A percentile compares a stretch with the other conserved stretches of the same genome.
These are phyloP conservation scores for Metschnikowia cerradonensis DNA, from an alignment of 805 yeast genomes.

Conservation along the genomic window DNA sequence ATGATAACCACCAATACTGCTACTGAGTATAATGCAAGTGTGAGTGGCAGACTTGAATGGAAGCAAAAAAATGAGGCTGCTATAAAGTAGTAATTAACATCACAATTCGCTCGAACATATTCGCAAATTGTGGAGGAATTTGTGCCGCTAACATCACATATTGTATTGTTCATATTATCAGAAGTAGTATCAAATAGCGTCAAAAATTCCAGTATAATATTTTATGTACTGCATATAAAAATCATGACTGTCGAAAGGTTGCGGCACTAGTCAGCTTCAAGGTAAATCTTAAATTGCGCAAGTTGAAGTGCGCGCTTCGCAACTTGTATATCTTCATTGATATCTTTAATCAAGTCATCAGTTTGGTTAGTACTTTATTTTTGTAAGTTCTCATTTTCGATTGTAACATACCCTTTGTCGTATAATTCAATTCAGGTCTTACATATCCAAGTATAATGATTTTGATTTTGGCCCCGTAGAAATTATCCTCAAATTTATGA, in stretches of 20 bases:
- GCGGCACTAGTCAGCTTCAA: not conserved
- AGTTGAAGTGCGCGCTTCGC: conserved; percentile 47
- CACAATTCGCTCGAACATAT: conserved; percentile 19
- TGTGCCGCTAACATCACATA: not conserved
- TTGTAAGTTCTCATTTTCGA: not conserved
- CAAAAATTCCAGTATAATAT: not conserved
- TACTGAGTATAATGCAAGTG: not conserved
- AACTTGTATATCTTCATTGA: conserved; percentile 69
- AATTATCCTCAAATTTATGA: conserved; percentile 60
- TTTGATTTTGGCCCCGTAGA: conserved; percentile 77
- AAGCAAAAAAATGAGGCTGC: conserved; percentile 31
- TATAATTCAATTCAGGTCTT: conserved; percentile 85
- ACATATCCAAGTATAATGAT: conserved; percentile 81
- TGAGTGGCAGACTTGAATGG: conserved; percentile 13
- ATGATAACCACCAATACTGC: conserved; percentile 1
- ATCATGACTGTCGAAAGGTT: not conserved
- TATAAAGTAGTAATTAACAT: conserved; percentile 22
- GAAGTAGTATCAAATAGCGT: not conserved
- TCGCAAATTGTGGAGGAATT: conserved; percentile 14
- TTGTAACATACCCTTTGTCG: conserved; percentile 46
- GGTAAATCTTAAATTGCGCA: conserved; percentile 1
- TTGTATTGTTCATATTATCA: conserved; percentile 5
- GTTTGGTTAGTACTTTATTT: conserved; percentile 20
- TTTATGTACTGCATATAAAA: not conserved
- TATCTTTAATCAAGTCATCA: conserved; percentile 84